A percentile compares a stretch with the other conserved stretches of the same genome.
phyloP scores from a whole-genome alignment of 208 protist species.

The Zelonia costaricensis region DNA sequence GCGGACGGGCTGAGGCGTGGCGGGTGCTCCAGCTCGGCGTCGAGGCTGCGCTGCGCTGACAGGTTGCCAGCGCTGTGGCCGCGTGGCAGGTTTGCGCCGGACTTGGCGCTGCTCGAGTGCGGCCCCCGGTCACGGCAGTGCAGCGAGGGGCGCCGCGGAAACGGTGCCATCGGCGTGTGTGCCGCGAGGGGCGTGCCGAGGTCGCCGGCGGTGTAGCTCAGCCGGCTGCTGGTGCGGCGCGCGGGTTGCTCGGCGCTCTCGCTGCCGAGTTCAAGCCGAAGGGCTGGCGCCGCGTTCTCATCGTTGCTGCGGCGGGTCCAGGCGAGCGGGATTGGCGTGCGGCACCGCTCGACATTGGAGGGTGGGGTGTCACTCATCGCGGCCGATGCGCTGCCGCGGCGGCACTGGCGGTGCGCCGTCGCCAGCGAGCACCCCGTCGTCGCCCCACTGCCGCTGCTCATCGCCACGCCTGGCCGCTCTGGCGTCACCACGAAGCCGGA shows the following conservation, averaged over 20 bases:
- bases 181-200: conserved; percentile 3
- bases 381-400: conserved; percentile 17
- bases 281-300: neutral
- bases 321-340: conserved; percentile 8
- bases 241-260: conserved; percentile 2
- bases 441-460: neutral
- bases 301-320: neutral
- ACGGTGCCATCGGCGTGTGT: conserved; percentile 16
- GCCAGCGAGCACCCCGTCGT: conserved; percentile 9
- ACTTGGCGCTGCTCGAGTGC: neutral
- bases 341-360: neutral
- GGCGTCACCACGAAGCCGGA: conserved; percentile 7
- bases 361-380: conserved; percentile 13
- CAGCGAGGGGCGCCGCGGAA: conserved; percentile 8
- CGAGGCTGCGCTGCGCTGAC: neutral
- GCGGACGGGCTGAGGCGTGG: neutral
- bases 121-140: conserved; percentile 8
- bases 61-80: neutral
- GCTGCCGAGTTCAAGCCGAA: conserved; percentile 8
- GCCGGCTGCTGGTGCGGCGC: conserved; percentile 7
- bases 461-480: conserved; percentile 3
- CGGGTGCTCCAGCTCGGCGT: conserved; percentile 4
- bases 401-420: conserved; percentile 6
- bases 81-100: neutral
- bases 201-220: neutral